These are phyloP conservation scores for Hymenoscyphus salicellus DNA, from an alignment of 2,329 filamentous ascomycete species.

Conservation along the genomic window DNA sequence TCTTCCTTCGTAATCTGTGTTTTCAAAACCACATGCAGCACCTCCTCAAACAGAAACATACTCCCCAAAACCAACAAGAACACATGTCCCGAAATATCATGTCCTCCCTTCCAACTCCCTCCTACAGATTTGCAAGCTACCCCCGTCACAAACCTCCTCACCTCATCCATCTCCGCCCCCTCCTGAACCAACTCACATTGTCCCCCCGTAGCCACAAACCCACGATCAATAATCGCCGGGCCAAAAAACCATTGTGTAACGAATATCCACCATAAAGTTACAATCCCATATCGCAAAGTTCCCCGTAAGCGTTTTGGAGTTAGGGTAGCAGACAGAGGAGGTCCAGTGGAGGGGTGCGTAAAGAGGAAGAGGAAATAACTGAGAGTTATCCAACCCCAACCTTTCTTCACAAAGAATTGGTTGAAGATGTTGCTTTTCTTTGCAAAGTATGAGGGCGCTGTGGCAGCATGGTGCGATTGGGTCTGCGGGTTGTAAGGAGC, in stretches of 20 bases:
- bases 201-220: slow-evolving; percentile 85
- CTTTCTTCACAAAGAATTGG: slow-evolving; percentile 86
- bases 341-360: slow-evolving; percentile 60
- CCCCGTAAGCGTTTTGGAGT: slow-evolving; percentile 55
- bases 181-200: slow-evolving; percentile 64
- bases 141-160: slow-evolving; percentile 61
- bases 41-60: slow-evolving; percentile 77
- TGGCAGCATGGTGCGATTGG: slow-evolving; percentile 61
- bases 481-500: slow-evolving; percentile 59
- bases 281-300: slow-evolving; percentile 62
- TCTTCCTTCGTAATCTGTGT: slow-evolving; percentile 53
- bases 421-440: slow-evolving; percentile 93
- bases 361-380: slow-evolving; percentile 69
- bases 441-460: slow-evolving; percentile 82
- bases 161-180: slow-evolving; percentile 45
- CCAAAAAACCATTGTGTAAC: slow-evolving; percentile 98
- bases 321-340: slow-evolving; percentile 39
- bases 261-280: slow-evolving; percentile 77
- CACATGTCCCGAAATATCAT: slow-evolving; percentile 94
- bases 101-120: slow-evolving; percentile 85
- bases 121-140: slow-evolving; percentile 79
- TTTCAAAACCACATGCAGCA: slow-evolving; percentile 58
- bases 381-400: slow-evolving; percentile 85
- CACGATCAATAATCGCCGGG: slow-evolving; percentile 81
- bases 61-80: slow-evolving; percentile 87